A percentile compares a stretch with the other conserved stretches of the same genome.
phyloP scores from a whole-genome alignment of 2,329 filamentous ascomycete genomes.

The Westerdykella aurantiaca region DNA sequence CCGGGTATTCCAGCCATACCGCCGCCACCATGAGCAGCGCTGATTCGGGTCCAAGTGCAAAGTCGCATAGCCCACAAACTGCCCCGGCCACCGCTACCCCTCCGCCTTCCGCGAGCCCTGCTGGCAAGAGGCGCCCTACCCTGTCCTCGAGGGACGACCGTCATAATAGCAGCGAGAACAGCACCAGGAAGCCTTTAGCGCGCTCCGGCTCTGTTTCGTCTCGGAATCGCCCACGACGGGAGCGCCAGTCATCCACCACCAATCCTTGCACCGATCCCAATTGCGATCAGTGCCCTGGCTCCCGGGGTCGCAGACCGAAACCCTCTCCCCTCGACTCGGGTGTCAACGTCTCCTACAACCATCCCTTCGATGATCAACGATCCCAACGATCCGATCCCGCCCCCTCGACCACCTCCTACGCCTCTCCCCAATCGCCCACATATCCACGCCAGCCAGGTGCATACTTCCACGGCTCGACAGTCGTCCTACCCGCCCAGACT shows the following conservation, averaged over 20 bases:
- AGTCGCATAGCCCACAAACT: slow-evolving; percentile 24
- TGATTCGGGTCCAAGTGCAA: slow-evolving; percentile 45
- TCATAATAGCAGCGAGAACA: slow-evolving; percentile 9
- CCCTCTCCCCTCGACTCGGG: slow-evolving; percentile 23
- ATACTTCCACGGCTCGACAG: slow-evolving; percentile 20
- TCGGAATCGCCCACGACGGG: slow-evolving; percentile 12
- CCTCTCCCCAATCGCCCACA: slow-evolving; percentile 22
- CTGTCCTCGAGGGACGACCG: slow-evolving; percentile 6
- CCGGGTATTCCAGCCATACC: slow-evolving; percentile 57
- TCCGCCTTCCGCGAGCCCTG: slow-evolving; percentile 16
- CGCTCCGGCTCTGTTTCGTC: slow-evolving; percentile 23
- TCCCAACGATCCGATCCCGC: slow-evolving; percentile 30
- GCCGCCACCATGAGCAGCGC: slow-evolving; percentile 48
- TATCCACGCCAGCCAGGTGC: slow-evolving; percentile 17
- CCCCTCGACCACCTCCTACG: slow-evolving; percentile 13
- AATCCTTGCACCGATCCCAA: slow-evolving; percentile 31
- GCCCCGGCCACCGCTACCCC: slow-evolving; percentile 12
- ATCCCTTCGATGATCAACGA: slow-evolving; percentile 15
- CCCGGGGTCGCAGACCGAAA: slow-evolving; percentile 12
- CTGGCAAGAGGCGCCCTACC: slow-evolving; percentile 15
- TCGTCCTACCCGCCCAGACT: slow-evolving; percentile 24
- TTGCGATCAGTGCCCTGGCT: slow-evolving; percentile 18
- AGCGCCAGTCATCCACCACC: neutral
- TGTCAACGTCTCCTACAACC: slow-evolving; percentile 22
- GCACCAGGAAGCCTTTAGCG: slow-evolving; percentile 20